Conservation (phyloP, 495 filamentous ascomycete genomes). For the Sabuloglossum arenarium region DNA sequence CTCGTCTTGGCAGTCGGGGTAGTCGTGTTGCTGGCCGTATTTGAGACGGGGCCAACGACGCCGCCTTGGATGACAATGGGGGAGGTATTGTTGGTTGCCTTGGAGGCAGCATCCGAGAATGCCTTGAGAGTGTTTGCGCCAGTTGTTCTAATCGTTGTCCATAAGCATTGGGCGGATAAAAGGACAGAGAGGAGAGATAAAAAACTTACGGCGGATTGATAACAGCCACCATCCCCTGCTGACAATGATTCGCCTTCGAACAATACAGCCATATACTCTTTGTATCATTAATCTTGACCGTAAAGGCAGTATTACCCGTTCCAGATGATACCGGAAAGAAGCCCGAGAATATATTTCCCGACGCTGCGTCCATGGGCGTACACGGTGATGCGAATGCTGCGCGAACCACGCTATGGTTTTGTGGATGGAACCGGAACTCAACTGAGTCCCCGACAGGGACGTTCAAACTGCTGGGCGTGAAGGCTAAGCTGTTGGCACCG, state of each 20-base stretch:
- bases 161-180: no score
- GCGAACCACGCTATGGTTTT: conserved; percentile 40
- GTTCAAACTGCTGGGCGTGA: conserved; percentile 28
- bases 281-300: conserved; percentile 38
- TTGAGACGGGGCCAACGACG: no score
- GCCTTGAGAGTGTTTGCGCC: no score
- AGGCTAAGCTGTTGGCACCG: conserved; percentile 26
- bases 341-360: conserved; percentile 23
- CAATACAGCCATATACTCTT: conserved; percentile 51
- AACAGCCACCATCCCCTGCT: conserved; percentile 47
- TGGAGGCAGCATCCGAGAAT: no score
- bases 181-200: no score
- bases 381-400: conserved; percentile 36
- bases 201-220: conserved; percentile 45
- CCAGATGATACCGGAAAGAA: neutral
- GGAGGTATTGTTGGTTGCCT: no score
- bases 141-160: no score
- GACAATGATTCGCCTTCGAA: conserved; percentile 40
- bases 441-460: conserved; percentile 32
- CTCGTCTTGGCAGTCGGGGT: no score
- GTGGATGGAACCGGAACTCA: conserved; percentile 38
- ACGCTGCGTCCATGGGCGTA: conserved; percentile 20
- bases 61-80: no score
- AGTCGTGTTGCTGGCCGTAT: no score
- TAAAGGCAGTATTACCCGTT: conserved; percentile 22